Evolutionary conservation across 2,329 filamentous ascomycete genomes (phyloP), one percentile per base, ranked within the genome.

Genomic region (Ceratocystiopsis sp.): DNA sequence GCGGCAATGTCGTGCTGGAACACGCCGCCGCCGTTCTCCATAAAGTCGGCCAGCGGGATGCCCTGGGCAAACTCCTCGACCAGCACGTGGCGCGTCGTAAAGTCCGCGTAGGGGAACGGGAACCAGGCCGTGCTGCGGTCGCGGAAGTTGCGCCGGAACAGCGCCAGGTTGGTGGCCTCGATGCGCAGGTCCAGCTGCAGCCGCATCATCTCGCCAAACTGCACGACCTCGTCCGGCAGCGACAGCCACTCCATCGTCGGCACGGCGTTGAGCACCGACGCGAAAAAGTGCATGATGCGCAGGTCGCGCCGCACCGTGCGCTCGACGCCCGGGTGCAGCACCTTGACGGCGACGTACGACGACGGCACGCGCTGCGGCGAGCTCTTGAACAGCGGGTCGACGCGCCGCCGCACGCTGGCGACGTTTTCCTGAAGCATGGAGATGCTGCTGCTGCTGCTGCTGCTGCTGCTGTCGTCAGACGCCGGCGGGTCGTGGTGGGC

Each of bases 151-250:
- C 80, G 79, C 42, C 91, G 78, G 66, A 98, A 96, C 14, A 80
- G 76, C 18, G 79, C 78, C 3, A 98, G 67, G 54, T 98, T 98
- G 35, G 87, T 81, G 2, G 86, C 81, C 60, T 98, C 91, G 47
- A 96, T 96, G 42, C 91, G 80, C 34, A 98, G 69, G 60, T 98
- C 91, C 3, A 98, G 69, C 58, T 98, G 91, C n/a, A 96, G 67
- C 54, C 80, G 80, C 91, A 98, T 98, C 91, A 98, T 98, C 57
- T 93, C 83, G 19, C 87, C 89, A 55, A 98, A 98, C 55, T 96
- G 86, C 14, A 70, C 63, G 3, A 96, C 91, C 58, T 98, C 91
- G 52, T 95, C 89, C 0, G 91, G 91, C 10, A 98, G 75, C 0
- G 89, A 95, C 7, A 98, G 69, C 91, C 91, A 98, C 60, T 96